Percentiles rank a stretch among this genome's conserved stretches.
phyloP scores from a whole-genome alignment of 805 yeast genomes.

The Cyberlindnera maritima region DNA sequence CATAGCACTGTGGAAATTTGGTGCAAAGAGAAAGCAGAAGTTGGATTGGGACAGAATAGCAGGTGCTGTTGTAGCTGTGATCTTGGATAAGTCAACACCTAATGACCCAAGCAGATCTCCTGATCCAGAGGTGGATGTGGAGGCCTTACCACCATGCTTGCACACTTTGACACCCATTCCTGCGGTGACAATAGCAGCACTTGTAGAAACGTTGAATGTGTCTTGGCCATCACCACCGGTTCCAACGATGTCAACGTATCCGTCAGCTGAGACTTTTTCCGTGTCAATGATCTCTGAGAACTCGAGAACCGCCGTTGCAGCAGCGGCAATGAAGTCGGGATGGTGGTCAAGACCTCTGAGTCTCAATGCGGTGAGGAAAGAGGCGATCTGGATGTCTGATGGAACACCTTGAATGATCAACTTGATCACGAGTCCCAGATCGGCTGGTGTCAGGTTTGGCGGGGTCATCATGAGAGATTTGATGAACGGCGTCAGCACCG shows the following conservation, averaged over 20 bases:
- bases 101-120: conserved; percentile 80
- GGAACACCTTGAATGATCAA: conserved; percentile 59
- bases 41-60: conserved; percentile 45
- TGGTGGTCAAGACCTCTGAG: conserved; percentile 74
- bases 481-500: conserved; percentile 51
- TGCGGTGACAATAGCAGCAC: conserved; percentile 90
- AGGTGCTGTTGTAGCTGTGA: conserved; percentile 62
- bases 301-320: conserved; percentile 71
- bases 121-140: conserved; percentile 90
- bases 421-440: conserved; percentile 60
- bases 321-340: conserved; percentile 80
- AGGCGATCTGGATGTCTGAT: conserved; percentile 66
- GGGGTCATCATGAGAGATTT: conserved; percentile 62
- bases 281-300: conserved; percentile 56
- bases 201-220: conserved; percentile 94
- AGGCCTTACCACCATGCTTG: conserved; percentile 97
- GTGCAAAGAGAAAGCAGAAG: conserved; percentile 82
- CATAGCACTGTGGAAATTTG: conserved; percentile 93
- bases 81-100: conserved; percentile 80
- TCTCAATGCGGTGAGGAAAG: conserved; percentile 78
- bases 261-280: conserved; percentile 41
- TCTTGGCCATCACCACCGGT: conserved; percentile 99
- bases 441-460: conserved; percentile 59
- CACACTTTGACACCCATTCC: conserved; percentile 81
- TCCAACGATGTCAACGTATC: conserved; percentile 88